Conservation (phyloP, 441 rosid species). For the Adansonia grandidieri region DNA sequence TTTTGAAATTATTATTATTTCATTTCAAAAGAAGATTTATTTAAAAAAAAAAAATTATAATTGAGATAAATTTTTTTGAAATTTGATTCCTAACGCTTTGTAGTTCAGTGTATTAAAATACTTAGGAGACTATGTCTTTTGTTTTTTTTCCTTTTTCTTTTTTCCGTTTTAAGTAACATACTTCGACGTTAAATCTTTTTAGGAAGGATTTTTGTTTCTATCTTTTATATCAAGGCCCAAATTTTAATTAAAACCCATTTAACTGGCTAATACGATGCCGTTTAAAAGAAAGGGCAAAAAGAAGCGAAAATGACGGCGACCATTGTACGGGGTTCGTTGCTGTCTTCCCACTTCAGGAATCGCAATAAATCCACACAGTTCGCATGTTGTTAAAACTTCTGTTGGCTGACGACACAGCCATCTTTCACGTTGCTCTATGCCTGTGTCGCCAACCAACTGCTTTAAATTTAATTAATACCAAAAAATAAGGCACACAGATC, state of each 20-base stretch:
- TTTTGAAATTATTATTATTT: not conserved
- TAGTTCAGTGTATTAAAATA: too few species aligned
- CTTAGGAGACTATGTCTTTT: too few species aligned
- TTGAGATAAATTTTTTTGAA: too few species aligned
- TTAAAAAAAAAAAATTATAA: not conserved
- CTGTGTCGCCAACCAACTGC: slow-evolving; percentile 9
- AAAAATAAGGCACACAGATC: not conserved
- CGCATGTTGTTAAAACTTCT: not conserved
- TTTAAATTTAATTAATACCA: not conserved
- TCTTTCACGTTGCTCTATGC: not conserved
- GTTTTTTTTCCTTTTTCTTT: too few species aligned
- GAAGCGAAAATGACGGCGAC: not conserved
- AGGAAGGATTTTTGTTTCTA: not conserved
- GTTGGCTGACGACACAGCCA: slow-evolving; percentile 8
- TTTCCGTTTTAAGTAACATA: too few species aligned
- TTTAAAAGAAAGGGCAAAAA: not conserved
- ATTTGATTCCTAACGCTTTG: too few species aligned
- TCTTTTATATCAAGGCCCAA: not conserved
- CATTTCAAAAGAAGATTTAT: not conserved
- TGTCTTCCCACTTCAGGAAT: not conserved
- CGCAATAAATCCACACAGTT: not conserved
- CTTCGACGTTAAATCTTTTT: too few species aligned
- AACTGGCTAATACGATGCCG: not conserved
- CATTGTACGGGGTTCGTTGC: not conserved
- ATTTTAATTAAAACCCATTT: not conserved